Evolutionary conservation across 2,329 filamentous ascomycete genomes (phyloP), one percentile per base, ranked within the genome.

Genomic region (Ceratocystis smalleyi): DNA sequence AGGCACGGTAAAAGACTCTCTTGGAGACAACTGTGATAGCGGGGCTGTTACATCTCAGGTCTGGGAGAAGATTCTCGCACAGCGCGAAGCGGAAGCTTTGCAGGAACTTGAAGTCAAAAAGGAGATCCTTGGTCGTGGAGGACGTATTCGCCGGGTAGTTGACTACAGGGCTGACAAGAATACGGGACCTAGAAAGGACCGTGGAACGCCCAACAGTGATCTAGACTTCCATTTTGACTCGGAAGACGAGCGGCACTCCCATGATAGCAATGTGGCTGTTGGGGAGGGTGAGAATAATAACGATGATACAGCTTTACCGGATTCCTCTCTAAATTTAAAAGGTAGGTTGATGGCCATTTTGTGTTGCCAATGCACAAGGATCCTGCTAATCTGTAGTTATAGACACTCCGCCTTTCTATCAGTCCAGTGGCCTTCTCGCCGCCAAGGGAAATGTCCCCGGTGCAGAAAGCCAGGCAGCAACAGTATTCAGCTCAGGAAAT

Each of bases 51-150:
- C 78, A 6, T 77, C 79, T 0, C 78, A 47, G 45, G 67, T 95
- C 0, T 99, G 95, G 95, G 91, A 95, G 63, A 86, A 86, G 69
- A 96, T 99, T 66, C 78, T 99, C 43, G 84, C 85, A 63, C 83
- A 95, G 71, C 85, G 94, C 68, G 89, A 95, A 73, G 84, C 83
- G 51, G 84, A 87, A 64, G 91, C 91, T 2, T 81, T 83, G n/a
- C 83, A 83, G 64, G 85, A 91, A 69, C 84, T 85, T 6, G 84
- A 84, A 43, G 79, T 77, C 17, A 65, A 71, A 17, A 80, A 84
- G 60, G 83, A 95, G 72, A 83, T 83, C n/a, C 83, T 96, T 59
- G 94, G 94, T 10, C 84, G 94, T 66, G 94, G 94, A 47, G 89
- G 89, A 68, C 83, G 94, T 69, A 84, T 85, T 68, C 83, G 87